Evolutionary conservation across 2,329 filamentous ascomycete genomes (phyloP), one percentile per base, ranked within the genome.

Genomic region (Arthrinium puccinioides): DNA sequence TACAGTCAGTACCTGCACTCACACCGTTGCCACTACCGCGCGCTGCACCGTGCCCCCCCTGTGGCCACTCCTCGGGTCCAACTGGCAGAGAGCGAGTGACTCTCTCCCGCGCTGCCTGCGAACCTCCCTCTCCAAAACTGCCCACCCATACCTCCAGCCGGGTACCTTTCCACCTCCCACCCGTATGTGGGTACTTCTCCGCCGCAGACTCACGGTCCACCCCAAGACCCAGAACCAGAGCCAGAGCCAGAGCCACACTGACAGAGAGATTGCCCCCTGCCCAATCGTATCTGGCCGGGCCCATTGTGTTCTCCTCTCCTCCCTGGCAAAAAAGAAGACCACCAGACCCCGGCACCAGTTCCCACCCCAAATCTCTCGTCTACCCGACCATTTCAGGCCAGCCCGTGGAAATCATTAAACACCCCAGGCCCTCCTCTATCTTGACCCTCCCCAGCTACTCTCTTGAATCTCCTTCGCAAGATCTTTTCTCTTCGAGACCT

Each of bases 401-500:
- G 46, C 42, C 45, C 39, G 44, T 46, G 47, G 51, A 56, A 55
- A 51, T 57, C 55, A 56, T 53, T 58, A 55, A 58, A 55, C 53
- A 49, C 35, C 38, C 38, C 54, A 54, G 46, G 38, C 53, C 40
- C 37, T 48, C 50, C 51, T 42, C 46, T 42, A 42, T 45, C 41
- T 49, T 42, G 39, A 44, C 44, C 50, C 47, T 50, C 45, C 51
- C 51, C 48, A 50, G 52, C 47, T 52, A 49, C 54, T 53, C 59
- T 48, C 43, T 55, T 57, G 58, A 57, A 56, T n/a, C n/a, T n/a
- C 59, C 56, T 55, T 50, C 47, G 48, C 37, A 48, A 54, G 48
- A 55, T 54, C 49, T 57, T n/a, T n/a, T 56, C 50, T 57, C 48
- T 58, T 57, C 59, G 60, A 62, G 57, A 63, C 56, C 50, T 50